Evolutionary conservation across 2,329 filamentous ascomycete species (phyloP).

Genomic region (Epichloe festucae): DNA sequence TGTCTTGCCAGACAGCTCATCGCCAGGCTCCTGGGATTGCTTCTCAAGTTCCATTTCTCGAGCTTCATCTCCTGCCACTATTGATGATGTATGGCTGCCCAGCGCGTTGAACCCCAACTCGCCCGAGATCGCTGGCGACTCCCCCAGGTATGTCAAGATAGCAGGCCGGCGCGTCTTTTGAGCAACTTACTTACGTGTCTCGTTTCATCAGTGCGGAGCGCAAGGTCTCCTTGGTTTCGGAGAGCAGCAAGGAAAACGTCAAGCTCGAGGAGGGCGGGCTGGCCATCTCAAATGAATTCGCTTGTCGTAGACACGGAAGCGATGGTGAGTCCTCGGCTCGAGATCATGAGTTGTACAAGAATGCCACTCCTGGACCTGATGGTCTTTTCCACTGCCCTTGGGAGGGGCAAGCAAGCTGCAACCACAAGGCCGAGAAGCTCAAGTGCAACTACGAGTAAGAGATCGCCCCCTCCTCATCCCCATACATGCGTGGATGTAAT

Average conservation of each 20-base stretch:
- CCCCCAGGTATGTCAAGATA: conserved; percentile 38
- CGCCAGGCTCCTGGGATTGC: conserved; percentile 38
- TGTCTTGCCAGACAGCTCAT: conserved; percentile 34
- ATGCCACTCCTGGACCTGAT: conserved; percentile 49
- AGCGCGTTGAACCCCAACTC: conserved; percentile 27
- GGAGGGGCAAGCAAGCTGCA: conserved; percentile 57
- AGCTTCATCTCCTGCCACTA: conserved; percentile 35
- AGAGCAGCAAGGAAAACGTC: conserved; percentile 14
- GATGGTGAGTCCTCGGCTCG: conserved; percentile 43
- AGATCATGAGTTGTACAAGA: conserved; percentile 60
- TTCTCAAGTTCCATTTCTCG: conserved; percentile 40
- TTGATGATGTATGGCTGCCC: conserved; percentile 35
- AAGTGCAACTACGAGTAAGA: conserved; percentile 98
- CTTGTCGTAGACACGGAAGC: conserved; percentile 32
- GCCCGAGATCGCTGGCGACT: conserved; percentile 35
- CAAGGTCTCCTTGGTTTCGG: conserved; percentile 17
- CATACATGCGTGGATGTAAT: not conserved
- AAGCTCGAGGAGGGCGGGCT: conserved; percentile 18
- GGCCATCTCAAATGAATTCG: conserved; percentile 24
- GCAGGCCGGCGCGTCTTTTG: conserved; percentile 3
- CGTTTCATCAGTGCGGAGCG: conserved; percentile 19
- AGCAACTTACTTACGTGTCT: conserved; percentile 6
- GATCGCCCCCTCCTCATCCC: conserved; percentile 11
- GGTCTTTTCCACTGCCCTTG: conserved; percentile 91
- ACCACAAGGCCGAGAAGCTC: conserved; percentile 85